phyloP scores from a whole-genome alignment of 2,329 filamentous ascomycete species.

The Ceratocystis harringtonii region DNA sequence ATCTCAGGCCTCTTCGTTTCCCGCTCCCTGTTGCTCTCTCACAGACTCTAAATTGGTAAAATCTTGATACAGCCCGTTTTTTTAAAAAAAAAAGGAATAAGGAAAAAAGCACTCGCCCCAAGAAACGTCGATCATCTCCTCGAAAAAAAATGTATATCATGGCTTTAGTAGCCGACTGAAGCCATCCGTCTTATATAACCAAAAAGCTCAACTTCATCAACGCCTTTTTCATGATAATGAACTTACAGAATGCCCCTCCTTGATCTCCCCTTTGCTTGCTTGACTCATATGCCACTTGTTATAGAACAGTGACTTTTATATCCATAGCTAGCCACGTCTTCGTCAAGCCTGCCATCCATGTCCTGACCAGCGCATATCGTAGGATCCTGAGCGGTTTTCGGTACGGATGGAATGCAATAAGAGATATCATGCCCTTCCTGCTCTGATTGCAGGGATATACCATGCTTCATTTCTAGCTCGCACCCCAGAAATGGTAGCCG shows the following conservation, averaged over 20 bases:
- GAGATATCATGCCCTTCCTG: neutral
- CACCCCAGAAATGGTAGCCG: neutral
- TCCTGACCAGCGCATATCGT: neutral
- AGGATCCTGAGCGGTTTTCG: neutral
- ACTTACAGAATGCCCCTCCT: neutral
- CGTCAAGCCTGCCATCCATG: neutral
- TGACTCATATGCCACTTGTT: neutral
- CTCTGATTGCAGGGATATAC: slow-evolving; percentile 7
- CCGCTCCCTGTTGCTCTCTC: neutral
- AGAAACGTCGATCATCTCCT: too few species aligned
- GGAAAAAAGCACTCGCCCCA: too few species aligned
- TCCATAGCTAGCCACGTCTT: neutral
- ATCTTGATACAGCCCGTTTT: too few species aligned
- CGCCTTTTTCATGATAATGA: neutral
- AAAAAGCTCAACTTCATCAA: neutral
- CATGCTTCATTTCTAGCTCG: neutral
- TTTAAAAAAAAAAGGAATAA: too few species aligned
- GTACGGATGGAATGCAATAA: neutral
- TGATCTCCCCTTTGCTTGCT: neutral
- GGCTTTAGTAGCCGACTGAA: too few species aligned
- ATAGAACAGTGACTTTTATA: neutral
- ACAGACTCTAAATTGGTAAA: too few species aligned
- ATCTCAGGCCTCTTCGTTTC: neutral
- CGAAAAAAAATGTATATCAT: too few species aligned
- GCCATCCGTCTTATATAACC: neutral